Percentiles rank a stretch among this genome's conserved stretches.
Evolutionary conservation across 2,329 filamentous ascomycete species (phyloP).

Genomic region (Chrysoporthe puriensis): DNA sequence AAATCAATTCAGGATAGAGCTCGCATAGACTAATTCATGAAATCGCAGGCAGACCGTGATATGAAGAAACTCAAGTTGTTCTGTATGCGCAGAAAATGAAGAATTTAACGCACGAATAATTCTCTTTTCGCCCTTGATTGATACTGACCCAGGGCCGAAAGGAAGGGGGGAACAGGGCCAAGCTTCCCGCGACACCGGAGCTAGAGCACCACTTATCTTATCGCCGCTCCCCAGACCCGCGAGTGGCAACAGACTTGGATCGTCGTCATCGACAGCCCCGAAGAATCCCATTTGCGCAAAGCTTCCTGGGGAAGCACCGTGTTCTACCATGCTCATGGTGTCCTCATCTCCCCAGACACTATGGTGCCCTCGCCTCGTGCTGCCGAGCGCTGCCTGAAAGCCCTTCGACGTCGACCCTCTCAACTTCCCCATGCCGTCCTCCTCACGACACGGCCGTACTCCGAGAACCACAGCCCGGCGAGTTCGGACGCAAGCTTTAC

Average conservation of each 20-base stretch:
- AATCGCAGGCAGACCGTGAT: too few relatives aligned
- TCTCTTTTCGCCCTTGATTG: too few relatives aligned
- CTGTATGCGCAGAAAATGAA: too few relatives aligned
- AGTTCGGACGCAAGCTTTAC: background rate
- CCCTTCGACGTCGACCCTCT: background rate
- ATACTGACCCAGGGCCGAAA: too few relatives aligned
- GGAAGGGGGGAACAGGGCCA: background rate
- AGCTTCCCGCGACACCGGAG: background rate
- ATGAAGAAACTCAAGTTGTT: too few relatives aligned
- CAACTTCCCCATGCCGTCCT: background rate
- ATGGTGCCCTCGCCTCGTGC: slow-evolving; percentile 22
- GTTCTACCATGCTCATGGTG: slow-evolving; percentile 12
- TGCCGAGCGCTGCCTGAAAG: slow-evolving; percentile 8
- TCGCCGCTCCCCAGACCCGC: slow-evolving; percentile 13
- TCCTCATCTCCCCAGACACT: background rate
- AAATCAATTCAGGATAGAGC: too few relatives aligned
- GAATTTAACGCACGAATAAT: too few relatives aligned
- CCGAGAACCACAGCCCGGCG: slow-evolving; percentile 4
- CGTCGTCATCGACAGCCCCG: slow-evolving; percentile 19
- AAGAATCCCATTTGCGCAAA: background rate
- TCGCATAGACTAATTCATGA: too few relatives aligned
- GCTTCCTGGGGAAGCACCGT: slow-evolving; percentile 4
- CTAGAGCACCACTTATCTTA: slow-evolving; percentile 15
- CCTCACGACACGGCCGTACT: slow-evolving; percentile 11
- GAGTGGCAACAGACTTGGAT: slow-evolving; percentile 14